Conservation (phyloP, 2,329 filamentous ascomycete species). For the Colletotrichum tropicale region DNA sequence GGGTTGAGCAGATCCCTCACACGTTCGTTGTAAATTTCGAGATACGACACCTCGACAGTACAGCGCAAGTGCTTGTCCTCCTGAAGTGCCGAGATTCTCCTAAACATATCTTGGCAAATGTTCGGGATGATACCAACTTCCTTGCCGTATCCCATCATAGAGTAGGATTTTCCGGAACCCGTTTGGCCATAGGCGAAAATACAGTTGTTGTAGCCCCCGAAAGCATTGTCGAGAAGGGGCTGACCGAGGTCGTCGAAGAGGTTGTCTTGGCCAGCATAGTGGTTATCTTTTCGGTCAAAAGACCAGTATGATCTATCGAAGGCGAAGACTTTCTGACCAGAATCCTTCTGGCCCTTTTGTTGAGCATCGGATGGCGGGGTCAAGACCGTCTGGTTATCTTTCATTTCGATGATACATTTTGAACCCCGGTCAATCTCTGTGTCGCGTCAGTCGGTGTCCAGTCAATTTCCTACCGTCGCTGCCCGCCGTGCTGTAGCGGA, state of each 20-base stretch:
- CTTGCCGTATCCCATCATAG: slow-evolving; percentile 99
- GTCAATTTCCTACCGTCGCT: background rate
- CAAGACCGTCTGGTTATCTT: slow-evolving; percentile 88
- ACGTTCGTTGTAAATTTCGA: slow-evolving; percentile 99
- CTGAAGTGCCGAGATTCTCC: slow-evolving; percentile 75
- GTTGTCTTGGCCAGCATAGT: slow-evolving; percentile 90
- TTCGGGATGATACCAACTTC: slow-evolving; percentile 95
- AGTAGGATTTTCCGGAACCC: slow-evolving; percentile 97
- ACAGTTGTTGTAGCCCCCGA: slow-evolving; percentile 98
- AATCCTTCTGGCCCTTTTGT: slow-evolving; percentile 71
- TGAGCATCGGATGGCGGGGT: slow-evolving; percentile 68
- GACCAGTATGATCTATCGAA: slow-evolving; percentile 99
- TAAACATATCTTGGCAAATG: slow-evolving; percentile 98
- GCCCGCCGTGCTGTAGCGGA: background rate
- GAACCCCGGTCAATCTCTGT: slow-evolving; percentile 87
- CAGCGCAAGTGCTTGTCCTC: slow-evolving; percentile 79
- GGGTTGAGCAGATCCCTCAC: slow-evolving; percentile 96
- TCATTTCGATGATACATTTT: slow-evolving; percentile 98
- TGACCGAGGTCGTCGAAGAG: slow-evolving; percentile 87
- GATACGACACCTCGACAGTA: slow-evolving; percentile 96
- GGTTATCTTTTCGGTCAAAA: slow-evolving; percentile 79
- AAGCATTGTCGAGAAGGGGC: slow-evolving; percentile 95
- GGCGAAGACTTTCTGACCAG: slow-evolving; percentile 83
- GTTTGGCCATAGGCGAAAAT: slow-evolving; percentile 99
- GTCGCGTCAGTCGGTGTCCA: background rate